Evolutionary conservation across 441 rosid species (phyloP), one percentile per base, ranked within the genome.

Genomic region (Kokia cookei): DNA sequence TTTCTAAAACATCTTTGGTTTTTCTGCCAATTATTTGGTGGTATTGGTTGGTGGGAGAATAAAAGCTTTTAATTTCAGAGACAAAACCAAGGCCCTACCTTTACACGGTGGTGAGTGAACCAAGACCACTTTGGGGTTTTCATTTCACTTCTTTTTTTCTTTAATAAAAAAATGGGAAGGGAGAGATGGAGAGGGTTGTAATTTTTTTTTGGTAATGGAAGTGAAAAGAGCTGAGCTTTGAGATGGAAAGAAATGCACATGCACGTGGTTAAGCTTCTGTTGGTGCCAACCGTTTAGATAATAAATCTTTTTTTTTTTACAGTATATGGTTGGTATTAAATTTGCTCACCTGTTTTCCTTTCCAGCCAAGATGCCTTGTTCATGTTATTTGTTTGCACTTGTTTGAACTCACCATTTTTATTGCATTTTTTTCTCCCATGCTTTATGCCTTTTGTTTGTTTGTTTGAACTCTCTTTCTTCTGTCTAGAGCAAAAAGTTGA

Each of bases 221-320:
- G 4, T 5, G 32, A 3, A 7, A 47, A 66, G 55, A 45, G 55
- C 42, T 19, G 29, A 53, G 62, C 14, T 53, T 69, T 35, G 62
- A 32, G 47, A 19, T 53, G 42, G 32, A 69, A 35, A 69, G 61
- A 69, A 69, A 51, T 78, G 83, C 80, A 47, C 83, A 80, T 71
- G 88, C 98, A 90, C 94, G 88, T 89, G 97, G 84, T 88, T 84
- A 85, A 58, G 68, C 87, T 77, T 78, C 93, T 26, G 62, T 75
- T 84, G 84, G 79, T 86, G 86, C 80, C 80, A 78, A 27, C 79
- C 68, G 37, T 69, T 71, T 29, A 37, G 61, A 29, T 40, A 45
- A 40, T 60, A 47, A 42, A 74, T 2, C 71, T 74, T 62, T 75
- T n/a, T n/a, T n/a, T n/a, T 26, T n/a, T 29, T 53, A 29, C 8